Evolutionary conservation across 2,329 filamentous ascomycete genomes (phyloP).

Genomic region (Trichophyton verrucosum): DNA sequence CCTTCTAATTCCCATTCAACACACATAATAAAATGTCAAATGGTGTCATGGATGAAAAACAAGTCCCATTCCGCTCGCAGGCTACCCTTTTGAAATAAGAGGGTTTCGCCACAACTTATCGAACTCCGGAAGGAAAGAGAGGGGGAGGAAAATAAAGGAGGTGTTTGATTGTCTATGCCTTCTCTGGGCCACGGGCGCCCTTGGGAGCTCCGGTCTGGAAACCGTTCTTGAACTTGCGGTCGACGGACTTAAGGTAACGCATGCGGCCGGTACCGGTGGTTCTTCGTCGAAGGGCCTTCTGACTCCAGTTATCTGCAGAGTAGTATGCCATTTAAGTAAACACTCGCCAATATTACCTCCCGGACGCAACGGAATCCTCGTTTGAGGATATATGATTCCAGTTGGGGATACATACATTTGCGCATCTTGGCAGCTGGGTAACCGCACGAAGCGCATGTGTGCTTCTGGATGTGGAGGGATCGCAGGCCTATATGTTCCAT

Average conservation of each 20-base stretch:
- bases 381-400: neutral
- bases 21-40: constrained; percentile 4
- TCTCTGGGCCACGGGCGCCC: constrained; percentile 57
- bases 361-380: neutral
- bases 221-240: constrained; percentile 92
- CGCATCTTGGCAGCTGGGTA: constrained; percentile 95
- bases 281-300: constrained; percentile 99
- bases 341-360: neutral
- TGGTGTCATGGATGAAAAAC: constrained; percentile 23
- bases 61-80: constrained; percentile 52
- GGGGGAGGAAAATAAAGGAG: constrained; percentile 11
- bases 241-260: constrained; percentile 84
- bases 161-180: constrained; percentile 23
- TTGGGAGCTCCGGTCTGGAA: constrained; percentile 88
- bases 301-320: constrained; percentile 86
- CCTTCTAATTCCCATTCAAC: neutral
- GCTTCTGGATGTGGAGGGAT: constrained; percentile 99
- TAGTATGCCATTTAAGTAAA: constrained; percentile 4
- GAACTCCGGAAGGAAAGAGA: constrained; percentile 14
- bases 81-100: constrained; percentile 25
- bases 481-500: constrained; percentile 56
- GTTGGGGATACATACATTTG: constrained; percentile 64
- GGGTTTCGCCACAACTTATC: neutral
- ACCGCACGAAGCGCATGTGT: constrained; percentile 90
- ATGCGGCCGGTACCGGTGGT: constrained; percentile 94